Base-by-base conservation (phyloP, 1,284 basidiomycete species). In the Trametes sp. region DNA sequence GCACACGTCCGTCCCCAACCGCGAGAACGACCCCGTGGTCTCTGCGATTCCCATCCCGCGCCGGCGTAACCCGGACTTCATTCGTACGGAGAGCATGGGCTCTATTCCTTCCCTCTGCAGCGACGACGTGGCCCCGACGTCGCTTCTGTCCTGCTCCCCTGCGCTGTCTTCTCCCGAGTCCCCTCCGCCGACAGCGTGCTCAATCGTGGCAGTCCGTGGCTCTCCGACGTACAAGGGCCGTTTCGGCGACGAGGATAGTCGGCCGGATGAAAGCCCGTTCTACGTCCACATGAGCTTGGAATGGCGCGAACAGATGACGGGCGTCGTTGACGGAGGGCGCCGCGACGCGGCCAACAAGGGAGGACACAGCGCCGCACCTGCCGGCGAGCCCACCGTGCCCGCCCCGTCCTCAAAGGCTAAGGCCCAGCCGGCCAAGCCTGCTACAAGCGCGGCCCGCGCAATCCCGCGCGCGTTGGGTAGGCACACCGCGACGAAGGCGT, bases 171-270 rank as follows among this genome's bases (percentile, higher is more conserved):
- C 65, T 6, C 62, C 65, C 1, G 23, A 29, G 19, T 62, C 65
- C 3, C 62, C 65, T 1, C 65, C 57, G n/a, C 49, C 53, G 4
- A 66, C 65, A 6, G 57, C 50, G 21, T 57, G 41, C 23, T 66
- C 65, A 1, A 59, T 52, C 8, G 53, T 53, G 19, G 65, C 65
- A 41, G 59, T 59, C 9, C 31, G 63, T 19, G 65, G 65, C 4
- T 63, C 65, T 11, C 42, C 65, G 2, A 50, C 45, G 6, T 48
- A 26, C n/a, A 28, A 57, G 38, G 38, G 53, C 35, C 26, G 49
- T 29, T 66, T 66, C 35, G 59, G 31, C 36, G 64, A 63, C 19
- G 62, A 63, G 50, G 61, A 62, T 21, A 59, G 59, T 21, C 53
- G 54, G 9, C 56, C 56, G 0, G 62, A 62, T 29, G 62, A 57